Conservation (phyloP, 2,329 filamentous ascomycete genomes). For the Thelonectria rubi region DNA sequence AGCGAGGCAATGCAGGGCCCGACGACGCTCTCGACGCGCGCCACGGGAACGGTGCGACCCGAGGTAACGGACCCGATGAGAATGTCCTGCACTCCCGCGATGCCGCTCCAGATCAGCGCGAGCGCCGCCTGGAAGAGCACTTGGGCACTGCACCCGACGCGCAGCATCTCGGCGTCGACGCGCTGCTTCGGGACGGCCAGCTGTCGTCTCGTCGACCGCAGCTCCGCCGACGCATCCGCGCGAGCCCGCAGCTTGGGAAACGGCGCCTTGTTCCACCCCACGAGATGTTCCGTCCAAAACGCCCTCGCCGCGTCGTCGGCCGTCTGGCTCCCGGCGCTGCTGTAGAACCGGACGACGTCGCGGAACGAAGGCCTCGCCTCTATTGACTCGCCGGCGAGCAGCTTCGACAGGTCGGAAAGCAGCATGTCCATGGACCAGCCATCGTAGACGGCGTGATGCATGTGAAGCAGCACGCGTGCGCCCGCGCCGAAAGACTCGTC, state of each 20-base stretch:
- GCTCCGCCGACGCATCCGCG: slow-evolving; percentile 37
- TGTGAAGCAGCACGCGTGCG: slow-evolving; percentile 57
- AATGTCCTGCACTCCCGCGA: slow-evolving; percentile 72
- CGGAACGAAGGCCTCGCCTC: slow-evolving; percentile 66
- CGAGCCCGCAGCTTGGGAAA: slow-evolving; percentile 61
- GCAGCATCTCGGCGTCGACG: slow-evolving; percentile 48
- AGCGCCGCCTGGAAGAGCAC: slow-evolving; percentile 80
- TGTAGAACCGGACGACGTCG: slow-evolving; percentile 63
- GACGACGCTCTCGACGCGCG: slow-evolving; percentile 75
- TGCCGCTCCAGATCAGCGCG: slow-evolving; percentile 69
- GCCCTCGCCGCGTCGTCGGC: slow-evolving; percentile 55
- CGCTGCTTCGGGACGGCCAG: slow-evolving; percentile 31
- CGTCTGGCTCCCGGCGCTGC: slow-evolving; percentile 35
- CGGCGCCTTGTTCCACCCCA: slow-evolving; percentile 60
- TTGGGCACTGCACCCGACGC: slow-evolving; percentile 67
- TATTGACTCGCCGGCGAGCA: slow-evolving; percentile 51
- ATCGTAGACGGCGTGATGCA: slow-evolving; percentile 90
- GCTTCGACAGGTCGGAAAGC: slow-evolving; percentile 68
- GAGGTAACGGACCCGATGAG: slow-evolving; percentile 83
- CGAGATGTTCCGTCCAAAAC: slow-evolving; percentile 77
- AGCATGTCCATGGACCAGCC: slow-evolving; percentile 91
- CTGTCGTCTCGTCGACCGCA: slow-evolving; percentile 20
- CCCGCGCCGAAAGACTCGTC: slow-evolving; percentile 29
- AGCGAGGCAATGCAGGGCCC: slow-evolving; percentile 83
- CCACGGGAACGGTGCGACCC: slow-evolving; percentile 77